phyloP scores from a whole-genome alignment of 2,329 filamentous ascomycete species.

The Mariannaea elegans region DNA sequence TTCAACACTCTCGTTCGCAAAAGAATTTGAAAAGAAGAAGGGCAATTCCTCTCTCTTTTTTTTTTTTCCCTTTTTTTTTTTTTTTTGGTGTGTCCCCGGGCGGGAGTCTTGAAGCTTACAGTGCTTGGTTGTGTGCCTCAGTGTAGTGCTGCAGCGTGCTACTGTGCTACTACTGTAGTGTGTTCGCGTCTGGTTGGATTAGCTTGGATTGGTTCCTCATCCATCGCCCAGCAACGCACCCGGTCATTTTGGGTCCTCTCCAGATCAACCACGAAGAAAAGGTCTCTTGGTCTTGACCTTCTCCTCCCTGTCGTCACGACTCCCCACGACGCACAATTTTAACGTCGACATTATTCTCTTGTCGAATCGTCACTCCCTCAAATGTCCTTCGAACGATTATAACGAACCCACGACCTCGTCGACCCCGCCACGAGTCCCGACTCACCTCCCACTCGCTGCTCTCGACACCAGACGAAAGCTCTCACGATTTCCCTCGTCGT shows the following conservation, averaged over 20 bases:
- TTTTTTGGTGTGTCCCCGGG: not conserved
- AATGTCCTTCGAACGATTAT: conserved; percentile 46
- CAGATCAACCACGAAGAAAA: conserved; percentile 25
- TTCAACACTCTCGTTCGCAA: conserved; percentile 12
- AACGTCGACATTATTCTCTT: not conserved
- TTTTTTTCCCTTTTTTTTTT: too few species aligned
- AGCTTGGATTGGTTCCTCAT: conserved; percentile 32
- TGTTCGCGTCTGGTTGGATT: conserved; percentile 5
- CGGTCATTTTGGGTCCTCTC: conserved; percentile 31
- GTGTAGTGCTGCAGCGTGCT: conserved; percentile 7
- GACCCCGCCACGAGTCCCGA: conserved; percentile 34
- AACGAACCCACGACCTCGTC: conserved; percentile 42
- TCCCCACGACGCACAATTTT: conserved; percentile 21
- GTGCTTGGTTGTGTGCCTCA: not conserved
- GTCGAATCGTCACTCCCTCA: conserved; percentile 34
- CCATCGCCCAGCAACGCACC: conserved; percentile 41
- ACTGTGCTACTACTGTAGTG: conserved; percentile 13
- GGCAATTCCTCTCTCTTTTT: conserved; percentile 29
- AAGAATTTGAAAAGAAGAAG: conserved; percentile 14
- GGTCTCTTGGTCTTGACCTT: not conserved
- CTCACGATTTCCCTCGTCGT: conserved; percentile 19
- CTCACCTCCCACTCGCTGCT: conserved; percentile 21
- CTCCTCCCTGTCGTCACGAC: not conserved
- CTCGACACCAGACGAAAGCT: conserved; percentile 23
- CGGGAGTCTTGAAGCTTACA: conserved; percentile 1